Base-by-base conservation (phyloP, 345 rosid species). In the Populus euphratica region DNA sequence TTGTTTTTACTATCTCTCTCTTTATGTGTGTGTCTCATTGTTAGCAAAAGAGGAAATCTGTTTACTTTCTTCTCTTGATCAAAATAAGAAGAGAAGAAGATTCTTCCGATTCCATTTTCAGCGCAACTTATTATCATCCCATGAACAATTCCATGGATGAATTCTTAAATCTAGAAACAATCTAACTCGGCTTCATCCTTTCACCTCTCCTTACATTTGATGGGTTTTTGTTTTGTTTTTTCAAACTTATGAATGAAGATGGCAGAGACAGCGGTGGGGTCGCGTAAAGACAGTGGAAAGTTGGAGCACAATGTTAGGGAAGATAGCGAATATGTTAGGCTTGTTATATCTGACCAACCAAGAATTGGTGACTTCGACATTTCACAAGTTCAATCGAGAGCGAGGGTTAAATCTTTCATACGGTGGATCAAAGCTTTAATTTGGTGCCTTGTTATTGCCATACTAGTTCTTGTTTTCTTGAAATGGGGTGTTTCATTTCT, bases 401-500 rank as follows among this genome's bases (percentile, higher is more conserved):
- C 76, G 0, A 83, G 70, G 62, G 33, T 21, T 74, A 74, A 66
- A 49, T 78, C 84, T 73, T 31, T 81, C 36, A 31, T 83, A 52
- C 89, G 96, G 96, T 94, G 99, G 98, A 73, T 82, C 79, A 93
- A 90, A 81, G 85, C 81, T 72, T 72, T 91, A 1, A 31, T 82
- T 2, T 80, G 84, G 38, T 84, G 68, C 74, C 44, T 76, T 52
- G 14, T 89, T 54, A 2, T 74, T 13, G 65, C 85, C 62, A 27
- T 88, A 44, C 49, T 82, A 59, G 25, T 77, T 29, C 89, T 93
- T 68, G 5, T 87, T 77, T 86, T 90, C 52, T 70, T 92, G 31
- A 90, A 92, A 80, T 96, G 98, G 99, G 99, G 93, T 68, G 81
- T 88, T 67, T 97, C 97, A 0, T 92, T 96, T 84, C 86, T 96